Conservation (phyloP, 345 rosid species). For the Populus ilicifolia region DNA sequence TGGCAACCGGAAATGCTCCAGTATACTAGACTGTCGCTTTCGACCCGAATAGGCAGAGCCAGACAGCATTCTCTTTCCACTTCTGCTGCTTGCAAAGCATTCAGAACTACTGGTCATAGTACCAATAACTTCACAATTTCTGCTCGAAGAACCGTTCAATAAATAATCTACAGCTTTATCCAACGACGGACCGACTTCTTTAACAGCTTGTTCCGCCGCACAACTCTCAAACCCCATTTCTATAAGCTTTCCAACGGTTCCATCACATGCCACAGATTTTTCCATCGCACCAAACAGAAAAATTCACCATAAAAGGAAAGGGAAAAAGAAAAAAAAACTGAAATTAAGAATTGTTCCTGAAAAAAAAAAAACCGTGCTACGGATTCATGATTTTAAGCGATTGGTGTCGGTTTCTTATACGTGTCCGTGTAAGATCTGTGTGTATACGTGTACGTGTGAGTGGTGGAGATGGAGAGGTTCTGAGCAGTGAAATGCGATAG, state of each 20-base stretch:
- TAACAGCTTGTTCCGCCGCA: constrained; percentile 49
- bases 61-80: neutral
- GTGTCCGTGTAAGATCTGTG: too few relatives aligned
- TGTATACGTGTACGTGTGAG: too few relatives aligned
- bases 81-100: constrained; percentile 13
- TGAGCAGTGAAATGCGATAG: too few relatives aligned
- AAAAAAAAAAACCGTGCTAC: neutral
- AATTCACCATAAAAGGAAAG: neutral
- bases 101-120: constrained; percentile 29
- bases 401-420: too few relatives aligned
- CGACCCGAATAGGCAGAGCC: constrained; percentile 21
- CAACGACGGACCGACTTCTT: constrained; percentile 54
- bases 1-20: constrained; percentile 51
- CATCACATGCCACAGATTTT: constrained; percentile 20
- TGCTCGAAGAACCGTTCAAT: constrained; percentile 28
- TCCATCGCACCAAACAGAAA: constrained; percentile 29
- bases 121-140: constrained; percentile 13
- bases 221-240: constrained; percentile 72
- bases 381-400: too few relatives aligned
- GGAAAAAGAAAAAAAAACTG: neutral
- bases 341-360: too few relatives aligned
- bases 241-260: constrained; percentile 40
- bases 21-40: constrained; percentile 50
- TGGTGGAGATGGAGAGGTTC: too few relatives aligned
- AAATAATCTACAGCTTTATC: constrained; percentile 52